Evolutionary conservation across 352 stramenopile genomes (phyloP), one percentile per base, ranked within the genome.

Genomic region (Thraustochytrium sp.): DNA sequence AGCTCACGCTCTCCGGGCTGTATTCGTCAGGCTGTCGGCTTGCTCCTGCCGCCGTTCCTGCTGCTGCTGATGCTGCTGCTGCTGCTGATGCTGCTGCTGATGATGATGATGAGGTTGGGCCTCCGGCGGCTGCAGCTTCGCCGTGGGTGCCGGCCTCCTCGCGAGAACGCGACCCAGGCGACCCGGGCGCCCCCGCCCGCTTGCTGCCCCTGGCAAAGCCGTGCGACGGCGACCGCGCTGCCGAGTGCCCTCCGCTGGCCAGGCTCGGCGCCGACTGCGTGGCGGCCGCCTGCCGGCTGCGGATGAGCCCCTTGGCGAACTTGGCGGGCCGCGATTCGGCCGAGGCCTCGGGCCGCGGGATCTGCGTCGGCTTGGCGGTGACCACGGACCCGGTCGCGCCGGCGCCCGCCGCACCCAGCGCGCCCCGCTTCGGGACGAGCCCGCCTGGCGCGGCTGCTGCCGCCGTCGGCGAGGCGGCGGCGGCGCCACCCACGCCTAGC

Each of bases 231-330:
- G n/a, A n/a, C n/a, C n/a, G n/a, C n/a, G n/a, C n/a, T n/a, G n/a
- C n/a, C n/a, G 26, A 23, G 18, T 55, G 18, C 49, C 18, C 26
- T 55, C 49, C 49, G 18, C 13, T 54, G 18, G 16, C 59, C 21
- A 68, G 31, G 21, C 21, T 49, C 23, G 59, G 59, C 23, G 59
- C 13, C 23, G 59, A 68, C 59, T 68, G 59, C 23, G 59, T 68
- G 23, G 31, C n/a, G n/a, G n/a, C 34, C 21, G 59, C 23, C n/a
- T 23, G 65, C 16, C 49, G 42, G 31, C n/a, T 18, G 8, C 65
- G 42, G 13, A 77, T 18, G 18, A 77, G 65, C n/a, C 65, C 65
- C 65, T 77, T 55, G 29, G 65, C 65, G 49, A 77, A 77, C 26
- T 77, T 55, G 42, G 26, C 34, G 18, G 42, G 46, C 8, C 31